Conservation (phyloP, 306 rosid genomes). For the Sindora glabra region DNA sequence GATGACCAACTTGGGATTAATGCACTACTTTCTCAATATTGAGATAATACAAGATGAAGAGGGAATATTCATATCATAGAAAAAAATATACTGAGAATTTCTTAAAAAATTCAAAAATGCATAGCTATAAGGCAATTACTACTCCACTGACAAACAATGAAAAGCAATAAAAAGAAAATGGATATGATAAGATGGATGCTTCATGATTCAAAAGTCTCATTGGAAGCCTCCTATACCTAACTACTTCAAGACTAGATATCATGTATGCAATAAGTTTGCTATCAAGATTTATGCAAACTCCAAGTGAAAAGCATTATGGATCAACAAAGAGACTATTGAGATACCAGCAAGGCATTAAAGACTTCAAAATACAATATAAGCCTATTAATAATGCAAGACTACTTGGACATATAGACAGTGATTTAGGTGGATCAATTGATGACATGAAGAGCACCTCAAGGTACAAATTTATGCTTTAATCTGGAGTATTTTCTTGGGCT, state of each 20-base stretch:
- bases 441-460: not conserved
- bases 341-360: not conserved
- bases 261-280: not conserved
- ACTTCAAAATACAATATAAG: not conserved
- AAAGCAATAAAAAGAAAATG: not conserved
- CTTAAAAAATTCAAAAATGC: not conserved
- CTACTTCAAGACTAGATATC: not conserved
- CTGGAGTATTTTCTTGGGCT: not conserved
- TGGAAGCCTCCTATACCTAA: not conserved
- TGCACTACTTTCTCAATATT: not conserved
- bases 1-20: not conserved
- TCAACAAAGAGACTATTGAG: not conserved
- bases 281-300: not conserved
- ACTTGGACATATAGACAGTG: not conserved
- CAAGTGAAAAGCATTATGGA: not conserved
- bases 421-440: not conserved
- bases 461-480: not conserved
- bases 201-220: not conserved
- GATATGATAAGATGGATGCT: not conserved
- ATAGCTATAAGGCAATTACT: not conserved
- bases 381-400: not conserved
- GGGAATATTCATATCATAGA: not conserved
- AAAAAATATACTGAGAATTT: not conserved
- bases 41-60: not conserved
- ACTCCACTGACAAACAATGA: not conserved